Evolutionary conservation across 305 asterid species (phyloP), one percentile per base, ranked within the genome.

Genomic region (Plantago lanceolata): DNA sequence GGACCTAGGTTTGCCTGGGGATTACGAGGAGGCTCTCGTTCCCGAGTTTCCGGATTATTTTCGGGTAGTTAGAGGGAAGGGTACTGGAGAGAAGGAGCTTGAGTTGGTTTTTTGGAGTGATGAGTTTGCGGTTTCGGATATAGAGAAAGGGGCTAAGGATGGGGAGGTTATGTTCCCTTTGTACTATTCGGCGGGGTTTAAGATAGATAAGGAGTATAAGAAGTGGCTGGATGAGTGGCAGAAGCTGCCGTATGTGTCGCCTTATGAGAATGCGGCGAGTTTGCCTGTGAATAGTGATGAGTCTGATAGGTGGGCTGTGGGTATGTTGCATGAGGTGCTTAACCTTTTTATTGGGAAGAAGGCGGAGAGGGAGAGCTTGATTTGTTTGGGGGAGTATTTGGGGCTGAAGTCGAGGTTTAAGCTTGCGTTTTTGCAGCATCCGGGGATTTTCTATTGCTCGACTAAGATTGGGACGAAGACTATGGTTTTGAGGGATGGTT

Each of bases 211-310:
- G 79, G 85, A 84, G 83, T 81, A 86, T 60, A 81, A 78, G 79
- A 85, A 81, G 63, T 92, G 98, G 98, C 71, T 84, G 48, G 89
- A 85, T 72, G 96, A 89, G 70, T 91, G 98, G 98, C 92, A 82
- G 73, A 89, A 89, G 73, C 65, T 91, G 80, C 96, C 95, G 0
- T 91, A 85, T 68, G 60, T 81, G 47, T 91, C 98, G n/a, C 96
- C 96, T 6, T 91, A 91, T 56, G 75, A 78, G 71, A 84, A 84
- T 59, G 85, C 84, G 31, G 74, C 61, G 76, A 80, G 85, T 75
- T 76, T 88, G 66, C 67, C 72, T 8, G 31, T 81, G 2, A 79
- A 72, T 49, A 78, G 80, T 13, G 94, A 91, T 63, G 95, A 86
- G 51, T 82, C 89, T 1, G 98, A 88, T 77, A 88, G 81, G 77